Evolutionary conservation across 495 filamentous ascomycete genomes (phyloP).

Genomic region (Hyaloscypha variabilis): DNA sequence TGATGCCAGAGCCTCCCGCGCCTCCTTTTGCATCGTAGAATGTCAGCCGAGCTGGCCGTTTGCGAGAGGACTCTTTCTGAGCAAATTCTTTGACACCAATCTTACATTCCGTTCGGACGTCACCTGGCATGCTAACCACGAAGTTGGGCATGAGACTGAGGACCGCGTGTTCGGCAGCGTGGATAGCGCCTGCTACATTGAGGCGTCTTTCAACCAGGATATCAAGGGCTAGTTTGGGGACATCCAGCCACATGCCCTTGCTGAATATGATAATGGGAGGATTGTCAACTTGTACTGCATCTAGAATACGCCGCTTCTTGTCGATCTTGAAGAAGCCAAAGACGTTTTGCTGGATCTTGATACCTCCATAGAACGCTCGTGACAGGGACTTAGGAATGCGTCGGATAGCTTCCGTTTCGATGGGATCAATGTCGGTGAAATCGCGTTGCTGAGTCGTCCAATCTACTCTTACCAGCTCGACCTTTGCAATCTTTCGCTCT

Average conservation of each 20-base stretch:
- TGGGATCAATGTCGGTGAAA: constrained; percentile 91
- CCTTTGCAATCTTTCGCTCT: constrained; percentile 70
- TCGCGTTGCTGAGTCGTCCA: constrained; percentile 95
- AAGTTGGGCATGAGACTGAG: constrained; percentile 86
- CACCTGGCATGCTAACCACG: constrained; percentile 80
- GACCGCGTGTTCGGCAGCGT: constrained; percentile 91
- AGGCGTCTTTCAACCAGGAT: constrained; percentile 72
- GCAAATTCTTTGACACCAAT: constrained; percentile 76
- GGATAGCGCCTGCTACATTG: constrained; percentile 88
- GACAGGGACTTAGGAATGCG: constrained; percentile 57
- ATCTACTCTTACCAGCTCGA: constrained; percentile 83
- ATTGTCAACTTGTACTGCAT: constrained; percentile 91
- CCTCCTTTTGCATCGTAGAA: constrained; percentile 97
- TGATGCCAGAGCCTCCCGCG: constrained; percentile 79
- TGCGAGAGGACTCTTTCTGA: constrained; percentile 71
- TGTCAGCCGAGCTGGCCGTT: constrained; percentile 84
- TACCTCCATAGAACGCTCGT: constrained; percentile 80
- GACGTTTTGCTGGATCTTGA: constrained; percentile 81
- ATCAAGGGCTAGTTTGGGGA: constrained; percentile 76
- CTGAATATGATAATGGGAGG: constrained; percentile 82
- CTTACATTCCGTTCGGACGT: constrained; percentile 95
- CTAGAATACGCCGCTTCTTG: constrained; percentile 78
- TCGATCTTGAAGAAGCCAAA: constrained; percentile 98
- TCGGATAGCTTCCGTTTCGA: constrained; percentile 82
- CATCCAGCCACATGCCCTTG: constrained; percentile 97